Evolutionary conservation across 345 rosid genomes (phyloP).

Genomic region (Erucastrum elatum): DNA sequence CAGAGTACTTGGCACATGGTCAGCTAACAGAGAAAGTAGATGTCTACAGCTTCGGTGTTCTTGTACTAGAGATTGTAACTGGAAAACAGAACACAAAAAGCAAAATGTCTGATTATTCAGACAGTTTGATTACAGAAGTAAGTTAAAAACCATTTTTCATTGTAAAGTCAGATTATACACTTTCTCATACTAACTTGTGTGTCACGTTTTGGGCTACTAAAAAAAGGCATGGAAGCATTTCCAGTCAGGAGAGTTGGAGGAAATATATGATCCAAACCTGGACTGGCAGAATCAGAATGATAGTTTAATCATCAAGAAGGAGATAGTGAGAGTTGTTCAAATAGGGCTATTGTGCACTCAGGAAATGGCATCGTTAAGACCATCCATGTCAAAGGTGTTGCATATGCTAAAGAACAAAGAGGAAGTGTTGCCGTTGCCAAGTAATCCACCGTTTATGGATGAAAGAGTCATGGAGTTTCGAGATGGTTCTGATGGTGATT

Average conservation of each 20-base stretch:
- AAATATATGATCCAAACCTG: constrained; percentile 69
- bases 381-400: constrained; percentile 74
- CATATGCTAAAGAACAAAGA: constrained; percentile 72
- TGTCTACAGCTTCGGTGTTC: constrained; percentile 86
- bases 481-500: constrained; percentile 51
- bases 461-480: constrained; percentile 79
- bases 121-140: constrained; percentile 77
- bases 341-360: constrained; percentile 83
- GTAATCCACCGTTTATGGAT: constrained; percentile 84
- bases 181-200: constrained; percentile 21
- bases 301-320: constrained; percentile 50
- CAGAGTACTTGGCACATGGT: constrained; percentile 88
- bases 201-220: background rate
- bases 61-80: constrained; percentile 74
- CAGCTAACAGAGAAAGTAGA: constrained; percentile 93
- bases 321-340: constrained; percentile 64
- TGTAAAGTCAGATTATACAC: background rate
- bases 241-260: constrained; percentile 65
- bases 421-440: constrained; percentile 62
- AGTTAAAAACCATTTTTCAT: constrained; percentile 33
- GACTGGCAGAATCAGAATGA: constrained; percentile 42
- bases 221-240: constrained; percentile 77
- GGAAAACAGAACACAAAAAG: constrained; percentile 76
- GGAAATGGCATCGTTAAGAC: constrained; percentile 68
- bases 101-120: constrained; percentile 71